Conservation (phyloP, 192 early-diverging fungal species). For the Rhizoclosmatium globosum region DNA sequence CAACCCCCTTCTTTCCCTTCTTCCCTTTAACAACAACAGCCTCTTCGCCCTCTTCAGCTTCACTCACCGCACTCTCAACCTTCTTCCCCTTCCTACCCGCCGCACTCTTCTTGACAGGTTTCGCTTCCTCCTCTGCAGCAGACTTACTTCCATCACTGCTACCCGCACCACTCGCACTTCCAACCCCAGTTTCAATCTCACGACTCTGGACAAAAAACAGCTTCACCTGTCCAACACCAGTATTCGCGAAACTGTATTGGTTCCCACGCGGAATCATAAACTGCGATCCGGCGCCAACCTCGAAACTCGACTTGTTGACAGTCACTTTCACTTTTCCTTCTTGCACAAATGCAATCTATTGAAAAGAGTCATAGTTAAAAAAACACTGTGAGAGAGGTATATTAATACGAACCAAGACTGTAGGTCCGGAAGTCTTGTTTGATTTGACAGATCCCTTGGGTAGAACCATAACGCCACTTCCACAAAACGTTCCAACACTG, state of each 20-base stretch:
- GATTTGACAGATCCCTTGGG: conserved; percentile 61
- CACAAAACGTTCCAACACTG: conserved; percentile 59
- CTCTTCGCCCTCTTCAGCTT: not conserved
- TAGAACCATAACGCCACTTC: conserved; percentile 58
- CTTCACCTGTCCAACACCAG: conserved; percentile 33
- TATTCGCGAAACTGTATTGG: conserved; percentile 50
- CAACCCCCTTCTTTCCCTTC: not conserved
- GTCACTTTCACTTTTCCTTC: conserved; percentile 51
- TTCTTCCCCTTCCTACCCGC: not conserved
- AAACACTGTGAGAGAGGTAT: not conserved
- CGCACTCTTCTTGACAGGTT: not conserved
- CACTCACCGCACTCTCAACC: not conserved
- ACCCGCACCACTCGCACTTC: not conserved
- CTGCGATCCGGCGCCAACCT: conserved; percentile 44
- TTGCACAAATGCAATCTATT: conserved; percentile 47
- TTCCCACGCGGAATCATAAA: conserved; percentile 66
- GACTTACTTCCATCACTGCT: not conserved
- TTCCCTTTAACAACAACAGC: not conserved
- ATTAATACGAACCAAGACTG: conserved; percentile 53
- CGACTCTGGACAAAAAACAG: conserved; percentile 42
- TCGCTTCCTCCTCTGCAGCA: not conserved
- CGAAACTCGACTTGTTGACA: conserved; percentile 57
- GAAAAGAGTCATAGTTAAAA: not conserved
- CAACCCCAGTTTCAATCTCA: conserved; percentile 6
- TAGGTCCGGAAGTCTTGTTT: conserved; percentile 52